Conservation (phyloP, 2,329 filamentous ascomycete genomes). For the Arthrobotrys entomopaga region DNA sequence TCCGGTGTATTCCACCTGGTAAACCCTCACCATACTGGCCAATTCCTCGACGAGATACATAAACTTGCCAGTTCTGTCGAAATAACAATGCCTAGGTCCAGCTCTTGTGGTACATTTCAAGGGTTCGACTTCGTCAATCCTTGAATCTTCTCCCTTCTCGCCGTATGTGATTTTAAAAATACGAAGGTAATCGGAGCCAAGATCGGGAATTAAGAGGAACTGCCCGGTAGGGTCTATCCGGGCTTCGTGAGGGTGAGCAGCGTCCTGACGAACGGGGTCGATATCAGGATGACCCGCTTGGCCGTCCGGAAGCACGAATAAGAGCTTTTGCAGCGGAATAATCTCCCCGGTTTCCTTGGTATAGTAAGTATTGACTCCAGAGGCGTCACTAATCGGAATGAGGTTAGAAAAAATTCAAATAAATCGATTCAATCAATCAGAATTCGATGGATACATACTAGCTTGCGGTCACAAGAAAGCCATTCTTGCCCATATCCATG, state of each 20-base stretch:
- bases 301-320: constrained; percentile 44
- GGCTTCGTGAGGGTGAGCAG: constrained; percentile 73
- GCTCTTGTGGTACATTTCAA: constrained; percentile 66
- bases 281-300: constrained; percentile 50
- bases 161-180: constrained; percentile 66
- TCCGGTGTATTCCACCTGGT: constrained; percentile 67
- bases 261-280: constrained; percentile 66
- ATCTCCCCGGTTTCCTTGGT: constrained; percentile 52
- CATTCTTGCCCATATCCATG: constrained; percentile 55
- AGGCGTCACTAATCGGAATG: constrained; percentile 31
- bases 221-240: constrained; percentile 72
- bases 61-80: constrained; percentile 63
- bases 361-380: constrained; percentile 52
- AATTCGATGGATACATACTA: constrained; percentile 31
- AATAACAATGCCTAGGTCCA: constrained; percentile 74
- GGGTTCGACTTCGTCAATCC: constrained; percentile 64
- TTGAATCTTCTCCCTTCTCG: constrained; percentile 48
- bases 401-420: neutral
- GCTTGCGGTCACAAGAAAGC: constrained; percentile 49
- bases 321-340: constrained; percentile 39
- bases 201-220: constrained; percentile 74
- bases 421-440: no score
- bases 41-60: constrained; percentile 73
- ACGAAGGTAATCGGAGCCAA: constrained; percentile 73
- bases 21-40: constrained; percentile 69